Base-by-base conservation (phyloP, 2,329 filamentous ascomycete species). In the Tolypocladium inflatum region DNA sequence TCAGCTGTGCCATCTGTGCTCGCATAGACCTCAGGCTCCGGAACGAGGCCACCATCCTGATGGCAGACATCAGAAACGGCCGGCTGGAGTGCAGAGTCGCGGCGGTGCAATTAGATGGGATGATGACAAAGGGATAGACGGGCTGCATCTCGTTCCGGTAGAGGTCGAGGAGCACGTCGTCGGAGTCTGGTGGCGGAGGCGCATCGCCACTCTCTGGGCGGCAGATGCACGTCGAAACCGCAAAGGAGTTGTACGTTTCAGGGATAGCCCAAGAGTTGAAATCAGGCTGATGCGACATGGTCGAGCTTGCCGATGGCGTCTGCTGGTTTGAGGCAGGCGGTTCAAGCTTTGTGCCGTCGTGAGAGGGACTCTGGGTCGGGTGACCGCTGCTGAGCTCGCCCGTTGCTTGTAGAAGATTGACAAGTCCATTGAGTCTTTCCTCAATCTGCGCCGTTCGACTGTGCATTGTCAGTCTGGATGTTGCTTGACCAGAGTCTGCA, bases 401-500 rank as follows among this genome's bases (percentile, higher is more conserved):
- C 2, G 73, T 72, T 1, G 77, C 75, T 39, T 75, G 75, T 2
- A 81, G 70, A 0, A 79, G 69, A 55, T 77, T 76, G 26, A 80
- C 75, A 1, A 81, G 70, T 21, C 76, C 77, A 60, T 81, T 78
- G 9, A 81, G 66, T 8, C 75, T 73, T 57, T 80, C 74, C 59
- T 80, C 78, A 17, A 81, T 74, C 58, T 80, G 77, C 1, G 76
- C 74, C 3, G 78, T 80, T 63, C 72, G 74, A 17, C 78, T 81
- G 58, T 26, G 37, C 26, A 43, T 21, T 37, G 48, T 52, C 19
- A 52, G 48, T 52, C 11, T 30, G 8, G 48, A 17, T 33, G 26
- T n/a, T 33, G 4, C 15, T 33, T 23, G 17, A 30, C 8, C 23
- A 21, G 5, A 45, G 39, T 23, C 57, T 56, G 26, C 35, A 41